phyloP scores from a whole-genome alignment of 345 rosid species.

The Carallia pectinifolia region DNA sequence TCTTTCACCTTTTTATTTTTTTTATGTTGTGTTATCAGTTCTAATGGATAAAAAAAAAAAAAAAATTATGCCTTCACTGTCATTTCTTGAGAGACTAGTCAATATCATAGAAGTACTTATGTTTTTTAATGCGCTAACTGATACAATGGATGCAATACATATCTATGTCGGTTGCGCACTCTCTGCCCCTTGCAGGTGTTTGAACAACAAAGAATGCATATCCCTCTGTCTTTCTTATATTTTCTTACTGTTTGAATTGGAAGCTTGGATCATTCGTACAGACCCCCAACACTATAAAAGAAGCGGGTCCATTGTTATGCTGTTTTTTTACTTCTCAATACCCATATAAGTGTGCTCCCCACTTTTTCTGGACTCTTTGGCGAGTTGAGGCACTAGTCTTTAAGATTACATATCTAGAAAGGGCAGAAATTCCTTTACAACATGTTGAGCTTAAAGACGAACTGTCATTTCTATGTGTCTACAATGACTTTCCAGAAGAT shows the following conservation, averaged over 20 bases:
- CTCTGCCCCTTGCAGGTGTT: background rate
- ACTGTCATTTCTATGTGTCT: constrained; percentile 14
- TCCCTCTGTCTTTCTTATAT: background rate
- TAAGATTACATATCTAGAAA: background rate
- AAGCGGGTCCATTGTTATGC: background rate
- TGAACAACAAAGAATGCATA: background rate
- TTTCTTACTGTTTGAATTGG: constrained; percentile 23
- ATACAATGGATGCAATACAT: too few species aligned
- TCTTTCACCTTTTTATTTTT: too few species aligned
- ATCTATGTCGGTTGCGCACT: too few species aligned
- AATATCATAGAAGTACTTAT: too few species aligned
- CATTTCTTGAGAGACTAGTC: too few species aligned
- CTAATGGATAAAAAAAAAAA: too few species aligned
- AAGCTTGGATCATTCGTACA: constrained; percentile 19
- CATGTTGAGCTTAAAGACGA: constrained; percentile 4
- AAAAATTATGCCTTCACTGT: too few species aligned
- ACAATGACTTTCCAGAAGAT: constrained; percentile 12
- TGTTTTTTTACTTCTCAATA: constrained; percentile 4
- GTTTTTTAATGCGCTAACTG: too few species aligned
- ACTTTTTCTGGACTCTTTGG: too few species aligned
- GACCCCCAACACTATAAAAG: too few species aligned
- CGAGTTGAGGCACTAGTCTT: background rate
- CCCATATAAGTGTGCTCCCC: too few species aligned
- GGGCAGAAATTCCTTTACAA: background rate
- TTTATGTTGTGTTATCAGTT: too few species aligned